Conservation (phyloP, 331 rosid genomes). For the Quercus lobata region DNA sequence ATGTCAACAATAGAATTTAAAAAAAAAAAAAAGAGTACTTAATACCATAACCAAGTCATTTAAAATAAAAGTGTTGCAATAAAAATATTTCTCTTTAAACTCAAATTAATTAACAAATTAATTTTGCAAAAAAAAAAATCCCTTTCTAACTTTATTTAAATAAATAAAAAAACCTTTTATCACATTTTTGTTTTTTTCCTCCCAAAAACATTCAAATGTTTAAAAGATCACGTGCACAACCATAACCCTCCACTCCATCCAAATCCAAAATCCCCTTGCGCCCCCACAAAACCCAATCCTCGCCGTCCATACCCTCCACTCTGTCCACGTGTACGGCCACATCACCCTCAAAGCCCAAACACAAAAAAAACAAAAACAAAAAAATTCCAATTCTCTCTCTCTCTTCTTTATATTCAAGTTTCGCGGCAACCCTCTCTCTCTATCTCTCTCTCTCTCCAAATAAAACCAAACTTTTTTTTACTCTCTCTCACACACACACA, state of each 20-base stretch:
- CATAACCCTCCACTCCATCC: no score
- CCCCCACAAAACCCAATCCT: not conserved
- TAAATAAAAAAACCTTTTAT: not conserved
- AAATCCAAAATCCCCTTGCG: no score
- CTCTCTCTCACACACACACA: conserved; percentile 13
- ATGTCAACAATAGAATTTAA: no score
- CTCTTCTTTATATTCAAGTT: conserved; percentile 50
- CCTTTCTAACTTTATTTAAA: no score
- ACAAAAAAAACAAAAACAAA: conserved; percentile 3
- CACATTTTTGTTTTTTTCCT: not conserved
- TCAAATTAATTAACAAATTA: no score
- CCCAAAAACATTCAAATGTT: conserved; percentile 34
- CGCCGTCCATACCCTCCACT: not conserved
- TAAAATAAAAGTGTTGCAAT: no score
- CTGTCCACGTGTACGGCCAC: conserved; percentile 21
- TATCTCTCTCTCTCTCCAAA: conserved; percentile 1
- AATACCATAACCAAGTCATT: no score
- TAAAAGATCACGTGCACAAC: not conserved
- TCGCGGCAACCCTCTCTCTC: conserved; percentile 67
- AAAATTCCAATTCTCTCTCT: conserved; percentile 22
- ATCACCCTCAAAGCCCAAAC: not conserved
- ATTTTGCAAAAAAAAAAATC: no score
- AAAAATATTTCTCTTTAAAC: no score
- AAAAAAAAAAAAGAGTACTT: no score
- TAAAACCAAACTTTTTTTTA: not conserved